These are phyloP conservation scores for Lithocarpus polystachyus DNA, from an alignment of 306 rosid species.

Conservation along the genomic window DNA sequence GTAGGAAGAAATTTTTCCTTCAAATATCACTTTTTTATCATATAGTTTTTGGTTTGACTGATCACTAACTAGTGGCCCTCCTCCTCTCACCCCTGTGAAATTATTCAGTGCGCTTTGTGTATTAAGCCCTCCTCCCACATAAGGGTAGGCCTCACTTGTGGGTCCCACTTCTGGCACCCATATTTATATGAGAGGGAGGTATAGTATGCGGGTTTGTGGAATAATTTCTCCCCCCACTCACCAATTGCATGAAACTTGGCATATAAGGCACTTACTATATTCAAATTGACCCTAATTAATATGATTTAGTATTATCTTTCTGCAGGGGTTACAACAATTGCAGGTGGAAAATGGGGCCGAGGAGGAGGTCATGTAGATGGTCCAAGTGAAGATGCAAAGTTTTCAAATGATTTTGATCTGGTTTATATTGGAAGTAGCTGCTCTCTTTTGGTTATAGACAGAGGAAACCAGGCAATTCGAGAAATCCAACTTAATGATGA, in stretches of 20 bases:
- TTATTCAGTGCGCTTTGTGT: too few species aligned
- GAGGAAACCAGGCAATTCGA: constrained; percentile 94
- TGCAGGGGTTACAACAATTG: constrained; percentile 93
- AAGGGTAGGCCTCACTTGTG: too few species aligned
- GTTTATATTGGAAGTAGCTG: constrained; percentile 74
- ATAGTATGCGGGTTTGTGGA: too few species aligned
- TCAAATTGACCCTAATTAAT: not conserved
- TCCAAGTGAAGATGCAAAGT: constrained; percentile 95
- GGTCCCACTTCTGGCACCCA: too few species aligned
- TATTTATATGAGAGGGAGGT: too few species aligned
- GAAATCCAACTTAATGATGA: constrained; percentile 85
- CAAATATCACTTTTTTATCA: not conserved
- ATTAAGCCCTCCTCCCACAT: too few species aligned
- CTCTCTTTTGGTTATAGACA: constrained; percentile 85
- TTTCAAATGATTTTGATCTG: constrained; percentile 85
- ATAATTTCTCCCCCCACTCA: not conserved
- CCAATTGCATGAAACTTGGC: not conserved
- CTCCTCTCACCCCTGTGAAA: too few species aligned
- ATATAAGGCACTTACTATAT: not conserved
- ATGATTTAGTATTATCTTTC: constrained; percentile 14
- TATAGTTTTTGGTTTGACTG: too few species aligned
- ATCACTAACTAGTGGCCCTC: too few species aligned
- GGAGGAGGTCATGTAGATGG: constrained; percentile 93
- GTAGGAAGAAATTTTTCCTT: not conserved
- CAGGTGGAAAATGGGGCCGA: constrained; percentile 90